Evolutionary conservation across 768 basidiomycete species (phyloP), one percentile per base, ranked within the genome.

Genomic region (Russula dissimulans): DNA sequence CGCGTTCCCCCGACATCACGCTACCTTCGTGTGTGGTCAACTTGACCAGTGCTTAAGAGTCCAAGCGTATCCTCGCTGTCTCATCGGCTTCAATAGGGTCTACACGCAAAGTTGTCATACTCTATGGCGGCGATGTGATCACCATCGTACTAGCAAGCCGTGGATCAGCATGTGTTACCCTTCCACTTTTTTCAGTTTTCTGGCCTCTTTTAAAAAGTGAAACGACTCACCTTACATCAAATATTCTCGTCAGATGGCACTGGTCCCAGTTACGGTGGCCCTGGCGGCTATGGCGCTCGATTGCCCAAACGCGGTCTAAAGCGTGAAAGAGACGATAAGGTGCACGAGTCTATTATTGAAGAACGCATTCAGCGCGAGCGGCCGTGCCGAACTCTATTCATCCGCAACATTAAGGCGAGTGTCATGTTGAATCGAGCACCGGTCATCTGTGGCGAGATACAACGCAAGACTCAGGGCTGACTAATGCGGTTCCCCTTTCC

Each of bases 391-490:
- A 97, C 94, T 3, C 76, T 99, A 38, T 99, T 99, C 70, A 94
- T 98, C 65, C 85, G 97, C 67, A 99, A 99, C 71, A 91, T 99
- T 69, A 97, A 94, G 86, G 95, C 90, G 75, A 87, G 91, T 82
- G 59, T 60, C 59, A 50, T 26, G 43, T 59, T 51, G 46, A 45
- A 55, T 54, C 43, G 46, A 50, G 10, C 41, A 46, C 53, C 6
- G 17, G 26, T 32, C 49, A 54, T 29, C 47, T 42, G 11, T 38
- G 41, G 43, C 58, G 57, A 48, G 53, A 44, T 32, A 32, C 12
- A 53, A 36, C 10, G 26, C 7, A 29, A 39, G 42, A 60, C 62
- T 41, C 54, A 41, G 46, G 42, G 41, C 57, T 67, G 39, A 60
- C 50, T 54, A 31, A 39, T 50, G 48, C 42, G 53, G 41, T 59